Percentiles rank a stretch among this genome's conserved stretches.
phyloP scores from a whole-genome alignment of 2,329 filamentous ascomycete species.

The Penicillium freii region DNA sequence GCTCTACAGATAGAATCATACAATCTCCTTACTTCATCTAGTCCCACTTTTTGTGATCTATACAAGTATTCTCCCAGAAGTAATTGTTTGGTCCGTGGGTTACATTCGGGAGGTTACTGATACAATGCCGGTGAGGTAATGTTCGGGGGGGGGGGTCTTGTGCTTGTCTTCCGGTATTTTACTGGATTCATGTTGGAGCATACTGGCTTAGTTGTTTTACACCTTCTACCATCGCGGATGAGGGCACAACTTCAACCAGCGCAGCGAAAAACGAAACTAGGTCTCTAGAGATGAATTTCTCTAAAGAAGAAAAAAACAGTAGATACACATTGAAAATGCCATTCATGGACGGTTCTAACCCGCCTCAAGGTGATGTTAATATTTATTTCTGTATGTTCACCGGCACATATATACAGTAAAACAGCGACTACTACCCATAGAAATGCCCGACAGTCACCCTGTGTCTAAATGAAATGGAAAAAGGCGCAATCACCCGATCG shows the following conservation, averaged over 20 bases:
- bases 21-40: too few species aligned
- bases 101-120: conserved; percentile 24
- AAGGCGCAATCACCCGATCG: neutral
- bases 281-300: neutral
- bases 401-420: neutral
- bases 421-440: too few species aligned
- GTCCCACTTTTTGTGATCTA: neutral
- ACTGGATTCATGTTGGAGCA: neutral
- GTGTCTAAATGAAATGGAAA: neutral
- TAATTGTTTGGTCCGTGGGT: conserved; percentile 4
- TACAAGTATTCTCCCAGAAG: neutral
- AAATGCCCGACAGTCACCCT: neutral
- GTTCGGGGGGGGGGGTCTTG: neutral
- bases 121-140: neutral
- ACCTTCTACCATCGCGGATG: neutral
- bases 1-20: neutral
- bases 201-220: neutral
- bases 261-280: too few species aligned
- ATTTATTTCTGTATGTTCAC: neutral
- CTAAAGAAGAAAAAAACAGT: too few species aligned
- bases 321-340: neutral
- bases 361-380: neutral
- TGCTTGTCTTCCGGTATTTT: neutral
- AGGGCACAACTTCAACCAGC: neutral
- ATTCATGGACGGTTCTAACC: too few species aligned